Evolutionary conservation across 208 protist genomes (phyloP), one percentile per base, ranked within the genome.

Genomic region (Tritrichomonas foetus): DNA sequence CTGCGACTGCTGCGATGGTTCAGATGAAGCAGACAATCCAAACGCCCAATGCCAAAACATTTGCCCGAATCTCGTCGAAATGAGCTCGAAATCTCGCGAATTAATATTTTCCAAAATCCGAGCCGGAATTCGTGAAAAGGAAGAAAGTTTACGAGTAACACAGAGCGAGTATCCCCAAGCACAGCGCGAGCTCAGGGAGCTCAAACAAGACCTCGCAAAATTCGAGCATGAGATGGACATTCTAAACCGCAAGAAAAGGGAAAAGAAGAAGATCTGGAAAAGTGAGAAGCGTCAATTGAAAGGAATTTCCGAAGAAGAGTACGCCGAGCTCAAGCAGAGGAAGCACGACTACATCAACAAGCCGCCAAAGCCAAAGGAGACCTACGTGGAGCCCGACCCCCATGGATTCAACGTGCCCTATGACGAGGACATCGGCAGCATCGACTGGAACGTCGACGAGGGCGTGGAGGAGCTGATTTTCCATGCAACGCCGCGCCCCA

Each of bases 1-100:
- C 33, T 96, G 95, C 82, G 96, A 96, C 80, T 96, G 96, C 69
- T 96, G 96, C 80, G 95, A 96, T 94, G 95, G 96, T 0, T 93
- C 93, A 57, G 96, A 96, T 94, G 96, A 96, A 94, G 41, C 8
- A 33, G 53, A 84, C 66, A 74, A 72, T 25, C 33, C 30, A 36
- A 53, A 89, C 33, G 47, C 41, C 33, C 78, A 89, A 39, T 89
- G 78, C 47, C 47, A 41, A 8, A 89, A 89, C 16, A n/a, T 89
- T 57, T 89, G 78, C 16, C 20, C 78, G 16, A 36, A 13, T 33
- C 44, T 89, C 13, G 78, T 89, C 16, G 30, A 53, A 89, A 53
- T 53, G 27, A 49, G 41, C 22, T 1, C 0, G 13, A 49, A 89
- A 41, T 89, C 78, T 39, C 39, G 78, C 33, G 78, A 89, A 39